Base-by-base conservation (phyloP, 345 rosid species). In the Populus deltoides region DNA sequence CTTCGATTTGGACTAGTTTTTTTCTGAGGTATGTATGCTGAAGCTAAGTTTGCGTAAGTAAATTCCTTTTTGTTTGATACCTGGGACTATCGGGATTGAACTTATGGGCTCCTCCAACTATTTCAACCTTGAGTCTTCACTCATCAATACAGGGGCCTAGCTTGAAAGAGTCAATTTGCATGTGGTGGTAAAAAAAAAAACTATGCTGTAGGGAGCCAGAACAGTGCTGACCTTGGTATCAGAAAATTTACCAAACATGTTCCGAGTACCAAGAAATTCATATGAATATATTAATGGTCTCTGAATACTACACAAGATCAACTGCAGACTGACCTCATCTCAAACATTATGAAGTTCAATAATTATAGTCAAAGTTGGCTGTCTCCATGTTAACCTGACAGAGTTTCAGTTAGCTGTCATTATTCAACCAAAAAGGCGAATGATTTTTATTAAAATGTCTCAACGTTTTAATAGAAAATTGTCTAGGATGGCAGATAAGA, bases 191-290 rank as follows among this genome's bases (percentile, higher is more conserved):
- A 10, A 41, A 41, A 39, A 39, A 41, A 41, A 47, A 3, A 8
- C 62, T n/a, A 10, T 9, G 29, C 2, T 9, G 63, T 27, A 59
- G 15, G 63, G 15, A 59, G 63, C 63, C 27, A 24, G 63, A n/a
- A 59, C 63, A 59, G 63, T 3, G 1, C 11, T 10, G 63, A 59
- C 63, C 15, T 11, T 59, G 17, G 18, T 4, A 24, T 59, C 63
- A 4, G 63, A 59, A 77, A 62, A 17, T 8, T 45, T 27, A 55
- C 41, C 59, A 39, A 73, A 73, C 81, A 35, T 73, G 73, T 66
- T 67, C 38, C 29, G 55, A 57, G 35, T 24, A 10, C 47, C 13
- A 41, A 10, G 47, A 41, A 41, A 9, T 9, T 41, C 13, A 41
- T 10, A 41, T 41, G 47, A 41, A 41, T 10, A 12, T 41, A 71